Conservation (phyloP, 257 asterid genomes). For the Scutellaria baicalensis region DNA sequence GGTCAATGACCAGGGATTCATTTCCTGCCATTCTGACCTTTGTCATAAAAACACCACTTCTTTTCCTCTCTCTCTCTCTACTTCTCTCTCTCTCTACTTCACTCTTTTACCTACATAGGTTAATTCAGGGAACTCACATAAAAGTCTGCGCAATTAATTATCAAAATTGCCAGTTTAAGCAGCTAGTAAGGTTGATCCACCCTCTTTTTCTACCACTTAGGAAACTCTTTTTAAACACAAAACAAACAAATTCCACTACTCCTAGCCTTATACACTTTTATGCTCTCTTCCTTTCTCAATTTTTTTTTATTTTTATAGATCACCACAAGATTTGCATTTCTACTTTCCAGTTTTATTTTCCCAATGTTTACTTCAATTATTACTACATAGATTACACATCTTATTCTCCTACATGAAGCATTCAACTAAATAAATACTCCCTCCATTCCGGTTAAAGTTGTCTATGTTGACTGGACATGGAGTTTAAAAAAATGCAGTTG, state of each 20-base stretch:
- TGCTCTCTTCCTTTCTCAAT: neutral
- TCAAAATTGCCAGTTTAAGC: conserved; percentile 34
- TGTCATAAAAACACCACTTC: neutral
- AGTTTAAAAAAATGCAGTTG: no score
- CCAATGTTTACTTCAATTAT: neutral
- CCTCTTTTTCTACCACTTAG: conserved; percentile 13
- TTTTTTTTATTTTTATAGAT: neutral
- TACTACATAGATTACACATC: no score
- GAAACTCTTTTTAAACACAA: conserved; percentile 13
- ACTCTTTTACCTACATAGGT: conserved; percentile 15
- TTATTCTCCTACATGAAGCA: no score
- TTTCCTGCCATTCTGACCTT: conserved; percentile 25
- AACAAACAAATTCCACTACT: neutral
- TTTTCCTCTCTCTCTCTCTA: neutral
- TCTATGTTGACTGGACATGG: no score
- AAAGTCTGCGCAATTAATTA: conserved; percentile 24
- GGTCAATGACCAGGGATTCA: conserved; percentile 31
- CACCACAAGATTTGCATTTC: neutral
- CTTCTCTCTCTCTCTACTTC: neutral
- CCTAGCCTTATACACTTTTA: neutral
- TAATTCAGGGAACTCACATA: conserved; percentile 5
- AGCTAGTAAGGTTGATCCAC: conserved; percentile 1
- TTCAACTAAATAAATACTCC: no score
- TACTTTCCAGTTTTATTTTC: neutral
- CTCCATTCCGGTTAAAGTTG: no score